A percentile compares a stretch with the other conserved stretches of the same genome.
Evolutionary conservation across 1,284 basidiomycete genomes (phyloP).

Genomic region (Cutaneotrichosporon sp.): DNA sequence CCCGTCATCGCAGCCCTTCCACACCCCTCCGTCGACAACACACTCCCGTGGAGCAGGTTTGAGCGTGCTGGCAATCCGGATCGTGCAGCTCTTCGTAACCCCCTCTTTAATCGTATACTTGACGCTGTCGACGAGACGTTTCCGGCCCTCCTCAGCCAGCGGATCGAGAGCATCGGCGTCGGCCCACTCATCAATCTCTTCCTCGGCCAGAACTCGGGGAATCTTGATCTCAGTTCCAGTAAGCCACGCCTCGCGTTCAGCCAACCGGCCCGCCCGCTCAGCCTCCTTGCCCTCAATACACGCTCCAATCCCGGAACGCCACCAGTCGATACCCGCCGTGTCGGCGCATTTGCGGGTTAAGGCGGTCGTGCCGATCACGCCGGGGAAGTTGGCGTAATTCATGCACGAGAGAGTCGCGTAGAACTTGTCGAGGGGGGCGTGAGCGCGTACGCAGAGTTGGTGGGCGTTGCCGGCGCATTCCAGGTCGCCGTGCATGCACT

Average conservation of each 20-base stretch:
- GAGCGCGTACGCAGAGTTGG: conserved; percentile 67
- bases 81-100: conserved; percentile 80
- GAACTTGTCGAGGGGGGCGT: conserved; percentile 57
- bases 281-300: conserved; percentile 56
- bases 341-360: conserved; percentile 66
- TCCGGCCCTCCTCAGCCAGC: conserved; percentile 35
- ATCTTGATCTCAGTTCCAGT: background rate
- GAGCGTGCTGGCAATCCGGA: conserved; percentile 62
- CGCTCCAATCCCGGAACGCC: conserved; percentile 58
- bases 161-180: conserved; percentile 29
- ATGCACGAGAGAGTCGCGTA: conserved; percentile 71
- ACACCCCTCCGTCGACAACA: conserved; percentile 66
- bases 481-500: conserved; percentile 70
- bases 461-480: conserved; percentile 81
- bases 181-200: conserved; percentile 11
- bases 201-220: background rate
- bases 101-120: conserved; percentile 56
- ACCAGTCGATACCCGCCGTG: conserved; percentile 67
- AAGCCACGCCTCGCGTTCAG: conserved; percentile 5
- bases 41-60: conserved; percentile 61
- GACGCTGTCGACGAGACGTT: conserved; percentile 64
- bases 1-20: conserved; percentile 80
- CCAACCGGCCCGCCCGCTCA: conserved; percentile 8
- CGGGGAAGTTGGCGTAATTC: conserved; percentile 64
- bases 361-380: conserved; percentile 65